Evolutionary conservation across 2,329 filamentous ascomycete genomes (phyloP).

Genomic region (Cercospora citrullina): DNA sequence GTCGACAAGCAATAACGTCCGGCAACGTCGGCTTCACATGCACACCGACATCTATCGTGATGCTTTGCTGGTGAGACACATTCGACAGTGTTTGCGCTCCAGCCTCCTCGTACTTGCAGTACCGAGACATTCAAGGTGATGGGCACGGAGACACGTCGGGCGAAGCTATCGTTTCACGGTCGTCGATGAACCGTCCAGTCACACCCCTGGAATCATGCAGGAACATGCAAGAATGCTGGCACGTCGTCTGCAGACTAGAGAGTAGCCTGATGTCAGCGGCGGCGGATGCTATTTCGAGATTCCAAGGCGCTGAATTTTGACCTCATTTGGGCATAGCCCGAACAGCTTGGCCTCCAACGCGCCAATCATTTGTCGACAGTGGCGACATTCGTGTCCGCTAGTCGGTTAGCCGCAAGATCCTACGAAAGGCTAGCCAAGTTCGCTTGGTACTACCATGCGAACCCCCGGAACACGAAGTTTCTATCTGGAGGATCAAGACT

Average conservation of each 20-base stretch:
- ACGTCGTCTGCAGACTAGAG: constrained; percentile 3
- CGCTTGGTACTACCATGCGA: neutral
- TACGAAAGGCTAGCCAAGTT: neutral
- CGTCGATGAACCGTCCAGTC: neutral
- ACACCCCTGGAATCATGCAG: constrained; percentile 1
- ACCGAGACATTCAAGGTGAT: constrained; percentile 5
- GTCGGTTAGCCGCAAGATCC: neutral
- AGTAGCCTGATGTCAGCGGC: constrained; percentile 9
- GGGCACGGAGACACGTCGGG: constrained; percentile 1
- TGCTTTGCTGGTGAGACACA: neutral
- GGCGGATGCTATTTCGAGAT: constrained; percentile 7
- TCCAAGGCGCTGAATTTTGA: neutral
- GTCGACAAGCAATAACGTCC: neutral
- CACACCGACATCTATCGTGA: neutral
- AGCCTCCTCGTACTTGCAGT: constrained; percentile 11
- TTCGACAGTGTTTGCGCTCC: neutral
- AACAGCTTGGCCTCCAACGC: neutral
- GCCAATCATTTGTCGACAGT: constrained; percentile 3
- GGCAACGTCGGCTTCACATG: neutral
- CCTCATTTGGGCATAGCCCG: neutral
- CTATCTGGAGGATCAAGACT: neutral
- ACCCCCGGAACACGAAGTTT: neutral
- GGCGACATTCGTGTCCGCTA: constrained; percentile 6
- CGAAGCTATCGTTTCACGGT: neutral
- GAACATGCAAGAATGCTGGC: neutral